These are phyloP conservation scores for Lablab purpureus DNA, from an alignment of 306 rosid species.

Conservation along the genomic window DNA sequence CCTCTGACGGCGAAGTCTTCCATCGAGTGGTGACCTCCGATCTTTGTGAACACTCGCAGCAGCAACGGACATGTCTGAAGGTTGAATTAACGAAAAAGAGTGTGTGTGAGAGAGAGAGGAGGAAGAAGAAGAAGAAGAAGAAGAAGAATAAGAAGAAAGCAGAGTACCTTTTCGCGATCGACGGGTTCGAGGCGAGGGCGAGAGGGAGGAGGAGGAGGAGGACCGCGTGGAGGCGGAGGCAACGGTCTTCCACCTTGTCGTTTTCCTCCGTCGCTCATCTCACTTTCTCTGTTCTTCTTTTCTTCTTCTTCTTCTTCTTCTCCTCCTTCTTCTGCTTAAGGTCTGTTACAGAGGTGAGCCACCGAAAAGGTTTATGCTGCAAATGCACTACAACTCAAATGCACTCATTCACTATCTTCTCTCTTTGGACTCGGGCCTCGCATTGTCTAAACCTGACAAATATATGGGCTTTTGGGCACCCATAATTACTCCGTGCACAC, in stretches of 20 bases:
- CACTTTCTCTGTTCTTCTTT: background rate
- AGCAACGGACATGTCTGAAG: slow-evolving; percentile 89
- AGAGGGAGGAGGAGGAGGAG: slow-evolving; percentile 47
- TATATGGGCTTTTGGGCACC: no score
- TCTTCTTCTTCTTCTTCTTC: slow-evolving; percentile 3
- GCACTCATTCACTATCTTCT: background rate
- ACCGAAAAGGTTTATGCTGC: background rate
- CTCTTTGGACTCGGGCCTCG: background rate
- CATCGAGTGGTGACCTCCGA: slow-evolving; percentile 74
- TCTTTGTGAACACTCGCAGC: slow-evolving; percentile 92
- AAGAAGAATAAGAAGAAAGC: background rate
- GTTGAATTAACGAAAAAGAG: background rate
- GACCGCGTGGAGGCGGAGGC: slow-evolving; percentile 58
- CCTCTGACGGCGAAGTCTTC: slow-evolving; percentile 94
- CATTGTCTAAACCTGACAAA: no score
- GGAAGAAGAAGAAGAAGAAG: no score
- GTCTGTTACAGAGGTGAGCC: no score
- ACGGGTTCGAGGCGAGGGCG: slow-evolving; percentile 67
- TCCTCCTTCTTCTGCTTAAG: background rate
- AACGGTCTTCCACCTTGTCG: slow-evolving; percentile 56
- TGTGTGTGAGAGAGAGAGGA: background rate
- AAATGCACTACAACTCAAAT: no score
- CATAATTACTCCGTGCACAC: no score
- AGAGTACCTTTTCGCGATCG: slow-evolving; percentile 65
- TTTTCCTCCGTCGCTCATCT: slow-evolving; percentile 60